A percentile compares a stretch with the other conserved stretches of the same genome.
Conservation (phyloP, 352 stramenopile genomes). For the Aphanomyces cochlioides region DNA sequence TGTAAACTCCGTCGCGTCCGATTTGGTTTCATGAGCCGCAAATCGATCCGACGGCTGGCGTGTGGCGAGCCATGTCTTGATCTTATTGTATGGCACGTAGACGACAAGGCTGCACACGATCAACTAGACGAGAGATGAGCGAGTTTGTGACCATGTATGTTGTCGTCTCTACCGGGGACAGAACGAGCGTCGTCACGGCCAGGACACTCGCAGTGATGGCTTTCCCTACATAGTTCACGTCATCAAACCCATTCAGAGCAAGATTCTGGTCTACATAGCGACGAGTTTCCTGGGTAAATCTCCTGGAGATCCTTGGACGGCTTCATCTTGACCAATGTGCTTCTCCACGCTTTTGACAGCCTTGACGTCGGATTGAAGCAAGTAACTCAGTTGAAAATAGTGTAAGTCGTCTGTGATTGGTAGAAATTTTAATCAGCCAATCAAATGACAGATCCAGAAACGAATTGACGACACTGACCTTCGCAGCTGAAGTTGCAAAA, state of each 20-base stretch:
- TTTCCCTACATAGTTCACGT: constrained; percentile 3
- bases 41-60: constrained; percentile 10
- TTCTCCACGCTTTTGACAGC: too few relatives aligned
- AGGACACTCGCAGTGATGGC: neutral
- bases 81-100: neutral
- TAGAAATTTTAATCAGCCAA: too few relatives aligned
- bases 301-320: constrained; percentile 1
- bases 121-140: neutral
- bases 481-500: too few relatives aligned
- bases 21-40: neutral
- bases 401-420: too few relatives aligned
- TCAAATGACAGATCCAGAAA: too few relatives aligned
- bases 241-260: neutral
- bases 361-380: too few relatives aligned
- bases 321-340: neutral
- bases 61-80: neutral
- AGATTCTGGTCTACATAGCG: constrained; percentile 1
- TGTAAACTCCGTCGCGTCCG: neutral
- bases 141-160: neutral
- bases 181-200: neutral
- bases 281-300: constrained; percentile 20
- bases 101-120: neutral
- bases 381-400: too few relatives aligned
- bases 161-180: neutral
- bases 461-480: too few relatives aligned